These are phyloP conservation scores for Sclerotinia spermophila DNA, from an alignment of 2,329 filamentous ascomycete species.

Conservation along the genomic window DNA sequence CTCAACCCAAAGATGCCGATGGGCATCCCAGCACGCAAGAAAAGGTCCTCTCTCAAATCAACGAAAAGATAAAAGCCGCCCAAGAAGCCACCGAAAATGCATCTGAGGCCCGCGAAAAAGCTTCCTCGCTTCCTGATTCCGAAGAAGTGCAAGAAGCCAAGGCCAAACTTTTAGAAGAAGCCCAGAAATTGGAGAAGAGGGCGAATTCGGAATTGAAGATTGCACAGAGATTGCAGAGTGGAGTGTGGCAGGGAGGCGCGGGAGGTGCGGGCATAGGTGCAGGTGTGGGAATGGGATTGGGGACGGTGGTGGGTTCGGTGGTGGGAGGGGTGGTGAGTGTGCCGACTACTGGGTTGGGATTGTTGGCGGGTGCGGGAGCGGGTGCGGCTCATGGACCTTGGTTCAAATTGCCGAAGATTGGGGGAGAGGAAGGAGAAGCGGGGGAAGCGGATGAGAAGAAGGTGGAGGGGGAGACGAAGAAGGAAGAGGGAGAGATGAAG, in stretches of 20 bases:
- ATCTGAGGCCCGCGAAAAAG: constrained; percentile 13
- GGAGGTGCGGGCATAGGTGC: constrained; percentile 27
- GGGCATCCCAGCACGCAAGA: constrained; percentile 18
- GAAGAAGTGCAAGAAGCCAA: constrained; percentile 23
- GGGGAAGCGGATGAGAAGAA: constrained; percentile 17
- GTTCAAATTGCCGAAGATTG: constrained; percentile 23
- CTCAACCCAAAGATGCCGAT: constrained; percentile 9
- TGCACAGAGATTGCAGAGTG: constrained; percentile 46
- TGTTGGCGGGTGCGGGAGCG: constrained; percentile 23
- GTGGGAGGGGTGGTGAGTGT: constrained; percentile 23
- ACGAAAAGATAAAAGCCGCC: constrained; percentile 17
- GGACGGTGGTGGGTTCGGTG: constrained; percentile 23
- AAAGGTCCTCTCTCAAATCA: constrained; percentile 24
- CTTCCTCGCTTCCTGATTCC: constrained; percentile 17
- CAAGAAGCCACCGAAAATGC: constrained; percentile 22
- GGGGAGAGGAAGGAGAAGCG: constrained; percentile 5
- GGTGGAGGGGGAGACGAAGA: neutral
- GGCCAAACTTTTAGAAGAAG: constrained; percentile 22
- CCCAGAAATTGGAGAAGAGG: constrained; percentile 25
- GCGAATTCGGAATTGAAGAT: constrained; percentile 60
- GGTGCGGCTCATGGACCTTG: constrained; percentile 31
- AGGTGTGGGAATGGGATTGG: constrained; percentile 26
- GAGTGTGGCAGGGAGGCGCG: constrained; percentile 31
- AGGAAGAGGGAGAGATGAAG: constrained; percentile 15
- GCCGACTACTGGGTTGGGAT: constrained; percentile 27